Base-by-base conservation (phyloP, 352 stramenopile species). In the Phytophthora colocasiae region DNA sequence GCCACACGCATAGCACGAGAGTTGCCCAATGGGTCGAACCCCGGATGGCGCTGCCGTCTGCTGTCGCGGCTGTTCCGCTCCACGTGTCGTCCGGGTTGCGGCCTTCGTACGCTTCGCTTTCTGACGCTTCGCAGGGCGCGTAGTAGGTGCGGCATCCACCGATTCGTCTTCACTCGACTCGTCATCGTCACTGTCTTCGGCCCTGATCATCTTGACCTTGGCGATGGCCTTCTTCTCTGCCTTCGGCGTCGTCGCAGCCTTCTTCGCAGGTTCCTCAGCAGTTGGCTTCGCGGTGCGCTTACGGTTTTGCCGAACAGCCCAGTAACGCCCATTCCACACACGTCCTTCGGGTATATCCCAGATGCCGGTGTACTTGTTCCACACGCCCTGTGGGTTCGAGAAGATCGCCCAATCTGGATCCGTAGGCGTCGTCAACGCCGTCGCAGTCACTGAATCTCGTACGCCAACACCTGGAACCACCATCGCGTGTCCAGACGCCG, bases 11-110 rank as follows among this genome's bases (percentile, higher is more conserved):
- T 40, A 40, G 6, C 34, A 40, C 34, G 10, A 14, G 1, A 12
- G 4, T n/a, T n/a, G 22, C 22, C 22, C 22, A 1, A 40, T 40
- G 12, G 10, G 34, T 40, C 10, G 34, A 6, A 14, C 5, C n/a
- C n/a, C n/a, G n/a, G n/a, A n/a, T n/a, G n/a, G n/a, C 0, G 34
- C 14, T 0, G 0, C 9, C 2, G 34, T 1, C 19, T 19, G 19
- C 19, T 1, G 34, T 1, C 14, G 6, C 1, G 34, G 34, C 34
- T 11, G 34, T 0, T 15, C 34, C 5, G 8, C 10, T n/a, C 7
- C 9, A 6, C 34, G 10, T 6, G 12, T 10, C 14, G 34, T 12
- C 7, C 34, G 34, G 7, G 34, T 17, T 8, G 8, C 17, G 12
- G 34, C 34, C 34, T 40, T 40, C 14, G 34, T n/a, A 0, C 34